phyloP scores from a whole-genome alignment of 805 yeast species.

The Priceomyces haplophilus region DNA sequence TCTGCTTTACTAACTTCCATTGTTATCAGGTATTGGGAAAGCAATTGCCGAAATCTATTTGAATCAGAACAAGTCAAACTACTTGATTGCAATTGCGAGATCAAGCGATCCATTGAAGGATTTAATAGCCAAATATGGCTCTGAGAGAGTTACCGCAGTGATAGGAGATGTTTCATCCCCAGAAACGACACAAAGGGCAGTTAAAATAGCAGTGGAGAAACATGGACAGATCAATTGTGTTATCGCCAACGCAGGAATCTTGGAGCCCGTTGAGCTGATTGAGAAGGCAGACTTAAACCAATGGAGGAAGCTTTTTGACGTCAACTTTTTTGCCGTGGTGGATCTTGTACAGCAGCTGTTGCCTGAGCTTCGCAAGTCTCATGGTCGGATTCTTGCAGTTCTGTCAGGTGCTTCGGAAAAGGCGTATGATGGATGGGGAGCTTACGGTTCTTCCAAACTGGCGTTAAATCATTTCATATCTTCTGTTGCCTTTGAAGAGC shows the following conservation, averaged over 20 bases:
- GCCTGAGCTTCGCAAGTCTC: conserved; percentile 52
- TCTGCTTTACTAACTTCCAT: conserved; percentile 1
- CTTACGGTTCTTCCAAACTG: conserved; percentile 90
- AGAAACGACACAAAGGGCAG: conserved; percentile 31
- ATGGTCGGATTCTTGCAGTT: conserved; percentile 72
- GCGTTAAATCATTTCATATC: conserved; percentile 76
- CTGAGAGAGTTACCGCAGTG: conserved; percentile 47
- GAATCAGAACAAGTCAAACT: conserved; percentile 25
- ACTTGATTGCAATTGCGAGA: conserved; percentile 73
- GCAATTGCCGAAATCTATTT: conserved; percentile 59
- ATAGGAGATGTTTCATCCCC: conserved; percentile 60
- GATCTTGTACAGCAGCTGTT: conserved; percentile 52
- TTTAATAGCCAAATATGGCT: conserved; percentile 44
- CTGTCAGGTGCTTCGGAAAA: conserved; percentile 84
- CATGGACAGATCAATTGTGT: conserved; percentile 63
- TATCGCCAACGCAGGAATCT: conserved; percentile 77
- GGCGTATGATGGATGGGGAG: conserved; percentile 74
- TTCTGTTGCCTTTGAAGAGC: conserved; percentile 68
- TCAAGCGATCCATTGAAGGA: conserved; percentile 46
- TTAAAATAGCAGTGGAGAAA: conserved; percentile 42
- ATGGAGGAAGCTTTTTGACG: conserved; percentile 67
- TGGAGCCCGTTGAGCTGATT: conserved; percentile 69
- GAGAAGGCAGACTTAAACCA: conserved; percentile 48
- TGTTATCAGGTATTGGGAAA: conserved; percentile 70
- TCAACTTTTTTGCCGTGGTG: conserved; percentile 77